phyloP scores from a whole-genome alignment of 106 monocot genomes.

The Acorus gramineus region DNA sequence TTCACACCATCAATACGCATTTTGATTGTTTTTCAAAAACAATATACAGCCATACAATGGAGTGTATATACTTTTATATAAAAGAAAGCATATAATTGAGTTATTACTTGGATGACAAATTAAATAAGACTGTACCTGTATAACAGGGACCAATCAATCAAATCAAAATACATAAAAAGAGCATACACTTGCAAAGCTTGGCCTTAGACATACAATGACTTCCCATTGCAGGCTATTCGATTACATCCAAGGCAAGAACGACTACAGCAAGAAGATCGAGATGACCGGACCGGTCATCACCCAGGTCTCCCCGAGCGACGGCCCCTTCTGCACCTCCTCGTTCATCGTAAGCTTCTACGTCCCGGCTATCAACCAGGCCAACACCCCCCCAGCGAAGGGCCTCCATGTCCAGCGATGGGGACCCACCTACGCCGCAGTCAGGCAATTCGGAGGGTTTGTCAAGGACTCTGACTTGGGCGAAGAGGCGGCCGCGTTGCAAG shows the following conservation, averaged over 20 bases:
- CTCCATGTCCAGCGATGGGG: slow-evolving; percentile 66
- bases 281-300: slow-evolving; percentile 85
- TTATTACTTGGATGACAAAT: too few species aligned
- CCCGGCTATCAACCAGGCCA: slow-evolving; percentile 50
- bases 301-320: slow-evolving; percentile 65
- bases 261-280: slow-evolving; percentile 51
- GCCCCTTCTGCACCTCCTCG: slow-evolving; percentile 73
- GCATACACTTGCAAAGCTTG: too few species aligned
- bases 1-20: too few species aligned
- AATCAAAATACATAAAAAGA: too few species aligned
- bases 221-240: slow-evolving; percentile 36
- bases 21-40: too few species aligned
- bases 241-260: slow-evolving; percentile 76
- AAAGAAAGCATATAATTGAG: too few species aligned
- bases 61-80: too few species aligned
- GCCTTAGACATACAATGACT: too few species aligned
- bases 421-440: slow-evolving; percentile 39
- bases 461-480: slow-evolving; percentile 34
- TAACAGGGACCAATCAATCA: too few species aligned
- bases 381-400: slow-evolving; percentile 64
- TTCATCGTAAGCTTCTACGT: slow-evolving; percentile 82
- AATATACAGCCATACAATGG: too few species aligned
- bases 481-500: slow-evolving; percentile 52
- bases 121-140: too few species aligned
- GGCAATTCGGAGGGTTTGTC: slow-evolving; percentile 79